A percentile compares a stretch with the other conserved stretches of the same genome.
Evolutionary conservation across 2,329 filamentous ascomycete genomes (phyloP).

Genomic region (Epichloe uncinata): DNA sequence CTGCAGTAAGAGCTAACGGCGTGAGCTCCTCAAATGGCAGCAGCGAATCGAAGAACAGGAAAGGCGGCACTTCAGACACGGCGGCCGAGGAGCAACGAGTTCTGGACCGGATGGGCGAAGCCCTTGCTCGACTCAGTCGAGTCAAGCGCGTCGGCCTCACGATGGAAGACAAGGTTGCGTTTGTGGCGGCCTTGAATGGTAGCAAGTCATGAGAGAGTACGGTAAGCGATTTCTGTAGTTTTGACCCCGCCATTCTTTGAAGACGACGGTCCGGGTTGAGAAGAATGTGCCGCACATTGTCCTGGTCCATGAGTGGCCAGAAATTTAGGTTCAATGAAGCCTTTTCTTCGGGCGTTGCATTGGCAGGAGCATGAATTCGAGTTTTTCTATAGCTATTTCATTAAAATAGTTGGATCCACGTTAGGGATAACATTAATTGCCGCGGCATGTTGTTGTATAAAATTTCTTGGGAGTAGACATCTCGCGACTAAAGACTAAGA

Average conservation of each 20-base stretch:
- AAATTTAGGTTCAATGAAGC: background rate
- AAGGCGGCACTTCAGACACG: slow-evolving; percentile 14
- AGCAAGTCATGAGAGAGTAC: slow-evolving; percentile 18
- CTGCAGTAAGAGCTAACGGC: slow-evolving; percentile 23
- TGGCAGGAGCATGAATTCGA: slow-evolving; percentile 10
- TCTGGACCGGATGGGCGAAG: slow-evolving; percentile 69
- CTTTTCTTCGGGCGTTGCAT: slow-evolving; percentile 9
- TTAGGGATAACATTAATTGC: background rate
- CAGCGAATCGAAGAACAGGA: slow-evolving; percentile 16
- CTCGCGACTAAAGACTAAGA: too few relatives aligned
- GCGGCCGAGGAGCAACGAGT: slow-evolving; percentile 50
- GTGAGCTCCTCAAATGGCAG: slow-evolving; percentile 14
- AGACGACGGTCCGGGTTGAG: background rate
- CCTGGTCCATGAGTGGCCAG: background rate
- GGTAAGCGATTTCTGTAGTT: background rate
- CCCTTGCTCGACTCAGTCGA: slow-evolving; percentile 72
- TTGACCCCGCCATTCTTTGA: background rate
- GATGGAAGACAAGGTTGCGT: slow-evolving; percentile 68
- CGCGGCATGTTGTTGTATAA: background rate
- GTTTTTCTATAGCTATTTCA: background rate
- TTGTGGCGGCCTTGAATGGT: slow-evolving; percentile 54
- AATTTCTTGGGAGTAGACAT: too few relatives aligned
- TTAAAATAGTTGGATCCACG: background rate
- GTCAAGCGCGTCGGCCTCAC: slow-evolving; percentile 83
- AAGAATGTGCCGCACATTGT: background rate